Evolutionary conservation across 2,329 filamentous ascomycete genomes (phyloP), one percentile per base, ranked within the genome.

Genomic region (Ramichloridium luteum): DNA sequence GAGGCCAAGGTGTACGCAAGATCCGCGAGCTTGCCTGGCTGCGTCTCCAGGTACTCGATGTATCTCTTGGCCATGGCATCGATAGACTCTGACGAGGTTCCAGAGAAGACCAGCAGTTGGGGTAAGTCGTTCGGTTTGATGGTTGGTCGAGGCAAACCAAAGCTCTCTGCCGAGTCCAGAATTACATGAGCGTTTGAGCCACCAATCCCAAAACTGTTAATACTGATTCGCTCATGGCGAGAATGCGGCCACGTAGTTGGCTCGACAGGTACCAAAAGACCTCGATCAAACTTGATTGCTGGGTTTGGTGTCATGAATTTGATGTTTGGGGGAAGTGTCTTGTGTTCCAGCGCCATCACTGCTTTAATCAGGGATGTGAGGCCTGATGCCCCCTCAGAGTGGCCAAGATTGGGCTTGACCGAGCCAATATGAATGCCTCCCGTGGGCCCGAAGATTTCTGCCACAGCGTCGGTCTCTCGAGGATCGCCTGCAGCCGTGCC

Each of bases 221-320:
- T 17, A 17, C 34, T 34, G 8, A 34, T 25, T 16, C 37, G 34
- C 27, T 32, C 27, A 6, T 15, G 14, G 11, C 13, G 11, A 6
- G 20, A 14, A 4, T 8, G 16, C 11, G 55, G 56, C 6, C 53
- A 55, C n/a, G 49, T 50, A 6, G 48, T 35, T 10, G 31, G 27
- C 13, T 37, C 25, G 5, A 22, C 32, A 9, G 36, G 36, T 13
- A 48, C 42, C 5, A 32, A 10, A 5, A 47, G 17, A 10, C 35
- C 35, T 8, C 18, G 31, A 22, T 42, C 31, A 15, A 43, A 32
- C 5, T n/a, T 23, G 1, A 68, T 39, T 12, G 36, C 34, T 1
- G 40, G 35, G 25, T 54, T 54, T 4, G 40, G 32, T 2, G 29
- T 40, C 17, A 41, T 27, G 14, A 54, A 41, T 11, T 35, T 36